Evolutionary conservation across 1,139 yeast species (phyloP).

Genomic region (Lodderomyces pseudojiufengensis): DNA sequence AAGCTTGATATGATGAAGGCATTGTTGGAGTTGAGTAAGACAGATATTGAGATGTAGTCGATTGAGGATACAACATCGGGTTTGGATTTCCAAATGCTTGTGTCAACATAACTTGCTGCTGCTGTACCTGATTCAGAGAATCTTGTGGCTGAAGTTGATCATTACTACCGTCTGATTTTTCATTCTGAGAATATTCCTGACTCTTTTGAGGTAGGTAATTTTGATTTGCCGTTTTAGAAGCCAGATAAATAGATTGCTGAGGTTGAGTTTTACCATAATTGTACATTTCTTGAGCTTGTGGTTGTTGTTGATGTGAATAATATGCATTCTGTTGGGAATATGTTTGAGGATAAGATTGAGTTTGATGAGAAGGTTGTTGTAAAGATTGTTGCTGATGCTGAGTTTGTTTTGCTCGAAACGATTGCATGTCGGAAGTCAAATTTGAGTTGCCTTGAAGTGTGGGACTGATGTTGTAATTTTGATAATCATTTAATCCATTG

Average conservation of each 20-base stretch:
- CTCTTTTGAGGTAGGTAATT: not conserved
- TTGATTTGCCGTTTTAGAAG: too few species aligned
- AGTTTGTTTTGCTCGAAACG: conserved; percentile 5
- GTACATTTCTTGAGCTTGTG: too few species aligned
- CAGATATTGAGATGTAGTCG: conserved; percentile 9
- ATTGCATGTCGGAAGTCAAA: conserved; percentile 9
- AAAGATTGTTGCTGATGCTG: conserved; percentile 6
- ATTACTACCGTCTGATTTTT: not conserved
- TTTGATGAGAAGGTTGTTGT: conserved; percentile 6
- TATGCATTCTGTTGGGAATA: not conserved
- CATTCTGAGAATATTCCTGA: not conserved
- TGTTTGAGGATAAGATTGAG: not conserved
- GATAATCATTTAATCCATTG: conserved; percentile 7
- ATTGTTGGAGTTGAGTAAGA: conserved; percentile 9
- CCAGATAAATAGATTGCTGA: too few species aligned
- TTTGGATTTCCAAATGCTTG: conserved; percentile 7
- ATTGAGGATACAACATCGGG: conserved; percentile 13
- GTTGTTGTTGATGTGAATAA: not conserved
- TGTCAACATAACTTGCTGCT: conserved; percentile 5
- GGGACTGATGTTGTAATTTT: conserved; percentile 9
- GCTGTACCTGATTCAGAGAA: too few species aligned
- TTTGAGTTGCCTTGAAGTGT: conserved; percentile 10
- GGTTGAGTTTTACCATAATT: too few species aligned
- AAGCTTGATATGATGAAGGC: conserved; percentile 7
- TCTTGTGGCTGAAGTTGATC: not conserved